phyloP scores from a whole-genome alignment of 1,284 basidiomycete genomes.

The Boletus semigastroideus region DNA sequence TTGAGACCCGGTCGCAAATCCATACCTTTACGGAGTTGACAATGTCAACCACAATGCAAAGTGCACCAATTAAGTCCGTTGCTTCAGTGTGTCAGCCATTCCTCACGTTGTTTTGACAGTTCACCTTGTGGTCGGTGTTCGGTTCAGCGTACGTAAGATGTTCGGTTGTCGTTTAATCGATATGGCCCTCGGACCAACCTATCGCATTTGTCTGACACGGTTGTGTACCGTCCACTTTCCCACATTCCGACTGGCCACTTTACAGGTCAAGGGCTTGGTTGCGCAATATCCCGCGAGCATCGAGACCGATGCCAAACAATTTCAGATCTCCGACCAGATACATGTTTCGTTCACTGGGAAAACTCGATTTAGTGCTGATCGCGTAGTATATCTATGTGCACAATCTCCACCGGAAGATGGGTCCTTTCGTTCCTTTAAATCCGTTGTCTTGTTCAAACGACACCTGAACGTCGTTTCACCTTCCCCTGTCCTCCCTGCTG shows the following conservation, averaged over 20 bases:
- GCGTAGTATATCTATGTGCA: constrained; percentile 42
- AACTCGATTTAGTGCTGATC: constrained; percentile 39
- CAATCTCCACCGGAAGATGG: constrained; percentile 37
- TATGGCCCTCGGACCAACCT: constrained; percentile 40
- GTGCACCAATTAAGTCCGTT: constrained; percentile 34
- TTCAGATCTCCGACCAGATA: constrained; percentile 40
- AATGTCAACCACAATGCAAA: constrained; percentile 36
- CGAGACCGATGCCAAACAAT: constrained; percentile 35
- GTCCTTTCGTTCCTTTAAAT: constrained; percentile 34
- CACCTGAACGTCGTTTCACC: constrained; percentile 26
- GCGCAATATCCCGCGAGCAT: constrained; percentile 38
- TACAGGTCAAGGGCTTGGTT: constrained; percentile 37
- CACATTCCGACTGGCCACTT: constrained; percentile 31
- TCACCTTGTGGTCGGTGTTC: constrained; percentile 33
- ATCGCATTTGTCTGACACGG: constrained; percentile 34
- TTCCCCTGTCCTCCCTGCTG: constrained; percentile 24
- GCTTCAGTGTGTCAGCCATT: constrained; percentile 26
- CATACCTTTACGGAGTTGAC: constrained; percentile 29
- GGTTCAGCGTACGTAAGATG: constrained; percentile 32
- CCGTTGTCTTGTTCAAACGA: constrained; percentile 24
- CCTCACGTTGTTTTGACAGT: constrained; percentile 34
- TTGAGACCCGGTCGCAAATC: constrained; percentile 33
- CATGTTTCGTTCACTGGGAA: constrained; percentile 38
- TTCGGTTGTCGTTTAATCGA: constrained; percentile 39
- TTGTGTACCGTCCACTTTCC: constrained; percentile 32